Conservation (phyloP, 1,284 basidiomycete species). For the Austroboletus olivaceoglutinosus region DNA sequence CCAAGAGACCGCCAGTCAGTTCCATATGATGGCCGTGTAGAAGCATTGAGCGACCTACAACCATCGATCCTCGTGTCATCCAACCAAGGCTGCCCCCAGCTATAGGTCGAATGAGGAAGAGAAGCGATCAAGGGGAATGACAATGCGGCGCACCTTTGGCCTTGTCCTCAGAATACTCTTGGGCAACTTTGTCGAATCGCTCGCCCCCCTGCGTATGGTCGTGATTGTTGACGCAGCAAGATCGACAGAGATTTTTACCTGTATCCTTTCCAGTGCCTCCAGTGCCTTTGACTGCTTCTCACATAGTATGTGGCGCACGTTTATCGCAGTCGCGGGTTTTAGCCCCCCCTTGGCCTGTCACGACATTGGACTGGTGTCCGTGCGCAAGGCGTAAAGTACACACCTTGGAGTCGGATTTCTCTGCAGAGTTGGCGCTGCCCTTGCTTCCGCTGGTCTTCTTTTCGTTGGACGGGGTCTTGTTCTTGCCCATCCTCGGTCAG, state of each 20-base stretch:
- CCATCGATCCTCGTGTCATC: slow-evolving; percentile 83
- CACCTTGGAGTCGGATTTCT: slow-evolving; percentile 30
- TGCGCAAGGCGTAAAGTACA: not conserved
- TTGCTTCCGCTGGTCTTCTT: slow-evolving; percentile 37
- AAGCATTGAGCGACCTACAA: slow-evolving; percentile 38
- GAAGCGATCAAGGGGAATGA: not conserved
- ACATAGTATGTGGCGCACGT: slow-evolving; percentile 83
- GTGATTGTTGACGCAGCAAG: slow-evolving; percentile 3
- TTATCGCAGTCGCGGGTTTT: slow-evolving; percentile 76
- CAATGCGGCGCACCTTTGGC: slow-evolving; percentile 58
- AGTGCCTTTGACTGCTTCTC: slow-evolving; percentile 78
- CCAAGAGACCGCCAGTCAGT: not conserved
- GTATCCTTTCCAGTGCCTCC: slow-evolving; percentile 75
- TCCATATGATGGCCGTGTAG: not conserved
- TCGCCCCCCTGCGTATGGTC: slow-evolving; percentile 55
- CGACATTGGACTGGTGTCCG: not conserved
- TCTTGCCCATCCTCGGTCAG: slow-evolving; percentile 57
- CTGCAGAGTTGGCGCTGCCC: slow-evolving; percentile 31
- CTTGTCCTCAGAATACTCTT: slow-evolving; percentile 86
- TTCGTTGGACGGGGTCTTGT: slow-evolving; percentile 36
- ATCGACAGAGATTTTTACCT: slow-evolving; percentile 42
- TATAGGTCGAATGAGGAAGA: slow-evolving; percentile 30
- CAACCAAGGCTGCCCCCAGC: slow-evolving; percentile 82
- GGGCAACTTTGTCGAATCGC: slow-evolving; percentile 80
- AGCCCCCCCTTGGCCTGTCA: slow-evolving; percentile 51